Evolutionary conservation across 2,329 filamentous ascomycete genomes (phyloP), one percentile per base, ranked within the genome.

Genomic region (Decorospora gaudefroyi): DNA sequence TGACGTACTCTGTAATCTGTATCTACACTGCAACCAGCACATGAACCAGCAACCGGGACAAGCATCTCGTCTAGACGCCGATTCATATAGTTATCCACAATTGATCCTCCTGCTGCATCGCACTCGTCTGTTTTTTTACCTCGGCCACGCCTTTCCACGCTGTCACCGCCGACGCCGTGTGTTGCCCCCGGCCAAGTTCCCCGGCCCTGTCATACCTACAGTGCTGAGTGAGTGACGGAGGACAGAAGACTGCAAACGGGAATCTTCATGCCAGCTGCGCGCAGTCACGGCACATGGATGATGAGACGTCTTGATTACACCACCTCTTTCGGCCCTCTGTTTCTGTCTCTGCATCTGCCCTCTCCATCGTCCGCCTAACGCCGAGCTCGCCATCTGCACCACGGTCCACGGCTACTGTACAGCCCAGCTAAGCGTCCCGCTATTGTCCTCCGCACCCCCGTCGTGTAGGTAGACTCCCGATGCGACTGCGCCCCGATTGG

Each of bases 401-500:
- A 21, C 23, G 10, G 16, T n/a, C 12, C 17, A 18, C 31, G 19
- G 30, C 30, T 27, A 23, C 42, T 35, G 21, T 37, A 25, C n/a
- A 25, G n/a, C 10, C 6, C 32, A 11, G 23, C 25, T 40, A 27
- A 7, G 28, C 26, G 21, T 35, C 18, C 39, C 33, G 33, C 39
- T 23, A 17, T 47, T 19, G 23, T 38, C 32, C 18, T 43, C 32
- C 12, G 29, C 40, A 42, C n/a, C n/a, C n/a, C n/a, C n/a, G n/a
- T n/a, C n/a, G n/a, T n/a, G n/a, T n/a, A n/a, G n/a, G n/a, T 43
- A 33, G 33, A 28, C 42, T 23, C 41, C 46, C 40, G 41, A 42
- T 49, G 38, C 49, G 46, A 42, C 30, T 32, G 36, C 46, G 27
- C 38, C 26, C 35, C 44, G 41, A 52, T 49, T 52, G 34, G 49